Base-by-base conservation (phyloP, 352 stramenopile genomes). In the Blastocystis sp. region DNA sequence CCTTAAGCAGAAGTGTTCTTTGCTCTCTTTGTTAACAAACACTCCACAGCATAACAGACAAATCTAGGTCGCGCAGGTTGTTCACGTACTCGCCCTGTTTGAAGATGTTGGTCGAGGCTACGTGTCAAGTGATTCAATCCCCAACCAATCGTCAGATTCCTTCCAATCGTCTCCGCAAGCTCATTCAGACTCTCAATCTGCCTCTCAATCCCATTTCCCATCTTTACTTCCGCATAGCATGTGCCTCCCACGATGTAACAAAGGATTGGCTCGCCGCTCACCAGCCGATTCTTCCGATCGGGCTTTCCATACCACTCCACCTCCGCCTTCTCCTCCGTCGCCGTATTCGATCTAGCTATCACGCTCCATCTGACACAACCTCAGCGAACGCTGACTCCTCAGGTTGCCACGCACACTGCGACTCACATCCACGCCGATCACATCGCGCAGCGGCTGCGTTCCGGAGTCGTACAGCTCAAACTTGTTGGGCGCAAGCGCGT, bases 1-100 rank as follows among this genome's bases (percentile, higher is more conserved):
- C 91, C 91, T 7, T 94, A 92, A 91, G 71, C 24, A 87, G n/a
- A 36, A 14, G 27, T 75, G 7, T 48, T 21, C 21, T 75, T 27
- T 18, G n/a, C 11, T 18, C 11, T 27, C 11, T 7, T 36, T 64
- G 29, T 64, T 64, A 73, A 67, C 57, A 67, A 67, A 67, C 57
- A 67, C 14, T 34, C 14, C 4, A 67, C 1, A 7, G 14, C 57
- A 67, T 42, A 2, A 67, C 57, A 18, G 38, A 73, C 36, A 51
- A 73, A 51, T 73, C 61, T 18, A 73, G 34, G n/a, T 73, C 61
- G n/a, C 36, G 36, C 38, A 73, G 36, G 29, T 64, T 64, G 11
- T 64, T 29, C 11, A 16, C 21, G 21, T 64, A 29, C 54, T 14
- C 4, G 11, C 14, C n/a, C 18, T 73, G 61, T 24, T 73, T 73